A percentile compares a stretch with the other conserved stretches of the same genome.
Conservation (phyloP, 495 filamentous ascomycete genomes). For the Podospora conica region DNA sequence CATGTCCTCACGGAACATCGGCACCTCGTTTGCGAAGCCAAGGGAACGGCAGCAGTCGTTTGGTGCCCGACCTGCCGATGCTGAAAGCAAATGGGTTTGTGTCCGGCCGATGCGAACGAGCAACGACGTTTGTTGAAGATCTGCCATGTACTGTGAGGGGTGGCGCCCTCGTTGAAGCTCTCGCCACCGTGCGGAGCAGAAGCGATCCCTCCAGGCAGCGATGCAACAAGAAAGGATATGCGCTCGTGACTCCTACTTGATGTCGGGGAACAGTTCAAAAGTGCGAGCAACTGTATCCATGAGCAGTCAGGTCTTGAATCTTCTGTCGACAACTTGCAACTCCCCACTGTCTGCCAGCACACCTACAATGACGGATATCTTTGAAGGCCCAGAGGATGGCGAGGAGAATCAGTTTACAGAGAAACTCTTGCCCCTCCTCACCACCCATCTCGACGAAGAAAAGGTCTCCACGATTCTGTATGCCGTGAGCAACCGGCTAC, state of each 20-base stretch:
- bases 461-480: neutral
- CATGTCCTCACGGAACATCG: neutral
- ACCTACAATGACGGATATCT: neutral
- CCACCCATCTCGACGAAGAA: neutral
- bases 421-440: neutral
- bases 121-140: neutral
- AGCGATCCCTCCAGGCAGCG: neutral
- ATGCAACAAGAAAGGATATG: neutral
- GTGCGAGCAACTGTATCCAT: too few species aligned
- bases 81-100: neutral
- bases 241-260: neutral
- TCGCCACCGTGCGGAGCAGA: neutral
- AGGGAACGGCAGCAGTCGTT: neutral
- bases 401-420: neutral
- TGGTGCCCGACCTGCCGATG: neutral
- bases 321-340: neutral
- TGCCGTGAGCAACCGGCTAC: neutral
- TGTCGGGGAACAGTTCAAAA: neutral
- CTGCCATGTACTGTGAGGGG: neutral
- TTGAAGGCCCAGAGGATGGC: neutral
- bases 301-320: neutral
- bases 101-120: neutral
- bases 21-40: neutral
- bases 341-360: neutral
- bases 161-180: neutral